Base-by-base conservation (phyloP, 768 basidiomycete species). In the Russula sp. region DNA sequence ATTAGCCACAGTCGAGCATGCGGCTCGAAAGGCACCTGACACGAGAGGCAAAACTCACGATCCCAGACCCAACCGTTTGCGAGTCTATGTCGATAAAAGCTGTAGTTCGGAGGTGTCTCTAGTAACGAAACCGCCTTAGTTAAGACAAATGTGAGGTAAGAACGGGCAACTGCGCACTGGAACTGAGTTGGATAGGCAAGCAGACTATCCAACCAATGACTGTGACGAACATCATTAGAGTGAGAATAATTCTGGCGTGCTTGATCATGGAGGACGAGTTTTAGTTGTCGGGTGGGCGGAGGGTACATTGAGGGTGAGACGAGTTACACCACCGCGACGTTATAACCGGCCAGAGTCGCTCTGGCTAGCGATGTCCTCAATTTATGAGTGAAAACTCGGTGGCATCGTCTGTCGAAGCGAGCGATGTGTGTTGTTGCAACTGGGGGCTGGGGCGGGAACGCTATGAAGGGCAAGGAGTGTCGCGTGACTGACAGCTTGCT, bases 11-110 rank as follows among this genome's bases (percentile, higher is more conserved):
- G 4, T 49, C 3, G 35, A 38, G 16, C 7, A 45, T 2, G 25
- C 10, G 35, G 11, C 22, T 43, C 25, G 38, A 20, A 22, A 11
- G 29, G 34, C 39, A 25, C 14, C 25, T 3, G 25, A 29, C 25
- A 29, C 25, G 2, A 29, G 34, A 39, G n/a, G 20, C 43, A 47
- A 32, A 29, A 29, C 58, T 58, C 69, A 96, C 95, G 13, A 95
- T 80, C 42, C 86, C 88, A 65, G 86, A 98, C 71, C 94, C 95
- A 98, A 0, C 95, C 93, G 0, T 73, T 65, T 0, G 82, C 83
- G 2, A 98, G 74, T 60, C 78, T 77, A 14, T 73, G 68, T 1
- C 76, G 74, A 73, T 85, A 97, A 22, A 77, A 71, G 3, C 67
- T 70, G 67, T 87, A 94, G 70, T 97, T 97, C 1, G 82, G 82